Evolutionary conservation across 2,329 filamentous ascomycete species (phyloP).

Genomic region (Salinomyces thailandicus): DNA sequence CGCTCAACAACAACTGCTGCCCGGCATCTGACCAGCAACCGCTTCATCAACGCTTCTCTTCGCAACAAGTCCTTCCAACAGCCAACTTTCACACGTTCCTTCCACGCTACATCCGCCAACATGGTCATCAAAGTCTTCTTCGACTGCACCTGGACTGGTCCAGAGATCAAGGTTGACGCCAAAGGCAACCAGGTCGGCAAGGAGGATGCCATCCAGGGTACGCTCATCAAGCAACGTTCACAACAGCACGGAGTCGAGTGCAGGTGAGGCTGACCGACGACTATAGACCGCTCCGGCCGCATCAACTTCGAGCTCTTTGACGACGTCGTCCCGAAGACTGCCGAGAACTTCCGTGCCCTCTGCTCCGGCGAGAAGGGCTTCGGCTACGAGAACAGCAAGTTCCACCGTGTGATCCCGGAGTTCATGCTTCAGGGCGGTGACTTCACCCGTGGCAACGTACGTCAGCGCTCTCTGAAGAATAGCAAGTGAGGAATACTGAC

Average conservation of each 20-base stretch:
- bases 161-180: constrained; percentile 53
- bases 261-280: constrained; percentile 14
- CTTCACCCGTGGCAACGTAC: constrained; percentile 87
- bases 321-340: constrained; percentile 81
- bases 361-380: constrained; percentile 92
- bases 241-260: too few species aligned
- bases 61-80: constrained; percentile 27
- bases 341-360: constrained; percentile 89
- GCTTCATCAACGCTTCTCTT: constrained; percentile 9
- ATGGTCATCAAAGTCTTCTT: constrained; percentile 66
- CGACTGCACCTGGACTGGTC: constrained; percentile 44
- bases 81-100: constrained; percentile 38
- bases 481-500: constrained; percentile 5
- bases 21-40: constrained; percentile 6
- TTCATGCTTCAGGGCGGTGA: constrained; percentile 99
- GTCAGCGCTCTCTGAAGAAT: constrained; percentile 22
- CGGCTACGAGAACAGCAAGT: constrained; percentile 71
- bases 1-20: constrained; percentile 10
- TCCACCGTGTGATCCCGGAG: constrained; percentile 95
- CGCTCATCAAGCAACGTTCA: constrained; percentile 23
- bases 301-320: constrained; percentile 87
- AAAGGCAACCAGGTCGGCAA: constrained; percentile 39
- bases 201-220: constrained; percentile 46
- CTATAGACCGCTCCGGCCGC: constrained; percentile 58
- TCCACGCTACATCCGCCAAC: constrained; percentile 56